phyloP scores from a whole-genome alignment of 2,329 filamentous ascomycete species.

The Fusarium miscanthi region DNA sequence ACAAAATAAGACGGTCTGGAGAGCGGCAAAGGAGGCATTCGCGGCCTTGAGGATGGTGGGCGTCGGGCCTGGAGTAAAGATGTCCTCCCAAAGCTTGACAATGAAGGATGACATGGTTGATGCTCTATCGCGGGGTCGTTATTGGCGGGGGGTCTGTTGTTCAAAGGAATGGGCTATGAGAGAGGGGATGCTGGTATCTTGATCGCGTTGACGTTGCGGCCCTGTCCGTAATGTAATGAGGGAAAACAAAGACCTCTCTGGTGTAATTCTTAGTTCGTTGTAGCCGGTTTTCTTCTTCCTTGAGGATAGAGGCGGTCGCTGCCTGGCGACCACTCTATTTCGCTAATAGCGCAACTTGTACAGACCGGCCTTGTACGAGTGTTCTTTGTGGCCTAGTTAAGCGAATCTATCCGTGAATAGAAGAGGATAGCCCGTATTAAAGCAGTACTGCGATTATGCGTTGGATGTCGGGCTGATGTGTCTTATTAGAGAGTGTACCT shows the following conservation, averaged over 20 bases:
- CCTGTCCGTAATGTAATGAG: background rate
- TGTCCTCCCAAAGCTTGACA: conserved; percentile 85
- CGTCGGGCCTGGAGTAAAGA: conserved; percentile 93
- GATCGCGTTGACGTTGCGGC: conserved; percentile 6
- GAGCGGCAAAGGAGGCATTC: conserved; percentile 86
- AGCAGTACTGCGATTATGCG: background rate
- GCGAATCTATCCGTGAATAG: conserved; percentile 16
- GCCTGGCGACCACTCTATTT: conserved; percentile 40
- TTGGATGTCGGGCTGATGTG: conserved; percentile 5
- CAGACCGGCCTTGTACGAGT: conserved; percentile 25
- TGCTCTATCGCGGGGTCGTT: conserved; percentile 25
- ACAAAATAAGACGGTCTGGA: conserved; percentile 80
- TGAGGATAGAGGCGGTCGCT: conserved; percentile 34
- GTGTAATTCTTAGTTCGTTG: conserved; percentile 11
- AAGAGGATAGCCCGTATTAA: background rate
- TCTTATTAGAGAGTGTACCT: conserved; percentile 2
- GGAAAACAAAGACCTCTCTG: background rate
- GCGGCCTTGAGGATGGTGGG: conserved; percentile 89
- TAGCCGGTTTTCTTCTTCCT: conserved; percentile 22
- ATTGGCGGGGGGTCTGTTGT: conserved; percentile 9
- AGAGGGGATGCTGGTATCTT: background rate
- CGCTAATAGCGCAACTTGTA: conserved; percentile 13
- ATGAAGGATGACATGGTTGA: conserved; percentile 69
- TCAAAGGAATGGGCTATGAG: background rate
- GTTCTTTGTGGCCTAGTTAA: conserved; percentile 5